Evolutionary conservation across 495 filamentous ascomycete genomes (phyloP).

Genomic region (Aspergillus cavernicola): DNA sequence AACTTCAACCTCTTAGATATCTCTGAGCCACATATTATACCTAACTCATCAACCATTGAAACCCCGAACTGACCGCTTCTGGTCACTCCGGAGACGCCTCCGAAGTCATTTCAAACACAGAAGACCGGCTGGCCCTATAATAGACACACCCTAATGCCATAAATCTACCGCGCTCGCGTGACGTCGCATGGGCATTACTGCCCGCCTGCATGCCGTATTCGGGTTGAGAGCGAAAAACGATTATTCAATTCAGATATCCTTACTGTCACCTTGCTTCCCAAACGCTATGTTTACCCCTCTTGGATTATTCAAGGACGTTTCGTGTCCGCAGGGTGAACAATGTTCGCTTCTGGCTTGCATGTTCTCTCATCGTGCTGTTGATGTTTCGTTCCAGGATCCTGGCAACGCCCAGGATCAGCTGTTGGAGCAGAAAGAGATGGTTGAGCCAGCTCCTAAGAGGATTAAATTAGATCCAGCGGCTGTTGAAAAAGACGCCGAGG

Average conservation of each 20-base stretch:
- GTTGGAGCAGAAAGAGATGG: background rate
- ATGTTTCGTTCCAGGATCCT: constrained; percentile 4
- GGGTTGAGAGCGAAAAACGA: no score
- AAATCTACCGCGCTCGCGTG: no score
- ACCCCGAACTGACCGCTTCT: no score
- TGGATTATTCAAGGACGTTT: constrained; percentile 59
- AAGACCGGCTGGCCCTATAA: background rate
- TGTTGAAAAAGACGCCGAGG: background rate
- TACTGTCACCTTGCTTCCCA: constrained; percentile 15
- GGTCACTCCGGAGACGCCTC: no score
- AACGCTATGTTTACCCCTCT: constrained; percentile 62
- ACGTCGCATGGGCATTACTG: no score
- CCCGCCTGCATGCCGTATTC: no score
- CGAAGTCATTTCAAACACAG: background rate
- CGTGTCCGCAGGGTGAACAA: constrained; percentile 57
- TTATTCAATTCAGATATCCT: background rate
- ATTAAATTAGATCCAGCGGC: constrained; percentile 7
- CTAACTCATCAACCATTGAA: no score
- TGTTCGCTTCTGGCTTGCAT: constrained; percentile 58
- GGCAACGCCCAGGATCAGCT: background rate
- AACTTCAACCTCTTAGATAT: background rate
- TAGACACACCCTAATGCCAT: background rate
- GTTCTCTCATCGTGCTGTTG: constrained; percentile 47
- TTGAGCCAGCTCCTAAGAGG: constrained; percentile 8
- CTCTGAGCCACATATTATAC: background rate